Conservation (phyloP, 1,284 basidiomycete genomes). For the Violaceomyces palustris region DNA sequence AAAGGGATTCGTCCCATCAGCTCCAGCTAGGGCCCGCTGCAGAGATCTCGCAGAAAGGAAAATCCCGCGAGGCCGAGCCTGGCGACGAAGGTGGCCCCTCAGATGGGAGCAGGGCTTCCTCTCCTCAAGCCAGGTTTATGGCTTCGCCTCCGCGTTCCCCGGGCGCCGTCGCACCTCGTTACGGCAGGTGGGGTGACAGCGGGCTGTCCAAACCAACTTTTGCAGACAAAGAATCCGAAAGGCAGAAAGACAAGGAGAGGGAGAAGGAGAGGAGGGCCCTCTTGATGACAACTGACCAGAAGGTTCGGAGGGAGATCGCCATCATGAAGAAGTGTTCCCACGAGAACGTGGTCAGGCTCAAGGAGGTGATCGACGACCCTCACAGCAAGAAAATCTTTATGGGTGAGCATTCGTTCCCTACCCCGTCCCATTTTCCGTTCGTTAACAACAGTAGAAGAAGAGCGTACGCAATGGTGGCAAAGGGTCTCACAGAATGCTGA, state of each 20-base stretch:
- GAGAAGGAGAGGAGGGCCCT: constrained; percentile 33
- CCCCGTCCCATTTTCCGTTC: no score
- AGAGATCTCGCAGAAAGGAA: no score
- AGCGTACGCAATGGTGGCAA: no score
- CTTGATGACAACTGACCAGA: constrained; percentile 49
- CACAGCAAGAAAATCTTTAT: constrained; percentile 86
- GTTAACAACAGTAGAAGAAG: no score
- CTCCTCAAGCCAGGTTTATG: no score
- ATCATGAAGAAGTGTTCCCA: constrained; percentile 92
- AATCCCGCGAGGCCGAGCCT: no score
- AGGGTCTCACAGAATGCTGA: no score
- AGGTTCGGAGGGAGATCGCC: constrained; percentile 66
- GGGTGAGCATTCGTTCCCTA: constrained; percentile 68
- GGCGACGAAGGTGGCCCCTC: no score
- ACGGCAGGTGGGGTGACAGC: constrained; percentile 12
- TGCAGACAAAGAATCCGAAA: constrained; percentile 21
- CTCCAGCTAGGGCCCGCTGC: no score
- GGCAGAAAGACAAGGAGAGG: constrained; percentile 31
- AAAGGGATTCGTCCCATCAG: no score
- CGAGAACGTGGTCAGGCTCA: constrained; percentile 81
- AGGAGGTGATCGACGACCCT: constrained; percentile 92
- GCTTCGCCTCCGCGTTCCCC: neutral
- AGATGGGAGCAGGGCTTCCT: no score
- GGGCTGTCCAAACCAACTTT: constrained; percentile 3
- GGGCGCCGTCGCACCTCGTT: constrained; percentile 7